phyloP scores from a whole-genome alignment of 805 yeast species.

The Candida xiaguanensis region DNA sequence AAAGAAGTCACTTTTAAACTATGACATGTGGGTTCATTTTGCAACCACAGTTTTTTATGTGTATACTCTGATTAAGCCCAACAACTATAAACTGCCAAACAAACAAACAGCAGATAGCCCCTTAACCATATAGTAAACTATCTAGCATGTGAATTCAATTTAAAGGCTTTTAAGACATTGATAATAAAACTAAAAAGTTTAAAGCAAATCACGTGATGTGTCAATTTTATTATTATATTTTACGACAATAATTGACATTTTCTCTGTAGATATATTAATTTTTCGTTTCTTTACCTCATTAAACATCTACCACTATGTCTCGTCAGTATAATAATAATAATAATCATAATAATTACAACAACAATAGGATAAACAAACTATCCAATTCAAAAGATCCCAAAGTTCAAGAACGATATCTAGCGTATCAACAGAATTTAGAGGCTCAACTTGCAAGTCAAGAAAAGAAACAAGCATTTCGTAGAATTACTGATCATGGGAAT shows the following conservation, averaged over 20 bases:
- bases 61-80: no score
- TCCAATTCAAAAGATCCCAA: conserved; percentile 7
- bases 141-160: no score
- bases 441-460: conserved; percentile 45
- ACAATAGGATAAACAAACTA: conserved; percentile 1
- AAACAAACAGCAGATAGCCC: no score
- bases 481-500: conserved; percentile 77
- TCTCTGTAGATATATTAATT: no score
- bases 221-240: no score
- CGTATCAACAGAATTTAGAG: conserved; percentile 34
- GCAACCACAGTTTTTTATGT: neutral
- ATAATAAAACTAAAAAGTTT: no score
- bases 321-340: conserved; percentile 2
- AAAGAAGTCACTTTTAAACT: no score
- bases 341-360: neutral
- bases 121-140: no score
- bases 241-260: no score
- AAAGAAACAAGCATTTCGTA: conserved; percentile 52
- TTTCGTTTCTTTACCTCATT: neutral
- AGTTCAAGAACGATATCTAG: conserved; percentile 17
- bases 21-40: neutral
- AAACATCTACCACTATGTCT: neutral
- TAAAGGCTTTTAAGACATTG: no score
- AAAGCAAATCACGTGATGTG: no score
- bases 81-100: no score